Conservation (phyloP, 192 early-diverging fungal species). For the Endogone sp. region DNA sequence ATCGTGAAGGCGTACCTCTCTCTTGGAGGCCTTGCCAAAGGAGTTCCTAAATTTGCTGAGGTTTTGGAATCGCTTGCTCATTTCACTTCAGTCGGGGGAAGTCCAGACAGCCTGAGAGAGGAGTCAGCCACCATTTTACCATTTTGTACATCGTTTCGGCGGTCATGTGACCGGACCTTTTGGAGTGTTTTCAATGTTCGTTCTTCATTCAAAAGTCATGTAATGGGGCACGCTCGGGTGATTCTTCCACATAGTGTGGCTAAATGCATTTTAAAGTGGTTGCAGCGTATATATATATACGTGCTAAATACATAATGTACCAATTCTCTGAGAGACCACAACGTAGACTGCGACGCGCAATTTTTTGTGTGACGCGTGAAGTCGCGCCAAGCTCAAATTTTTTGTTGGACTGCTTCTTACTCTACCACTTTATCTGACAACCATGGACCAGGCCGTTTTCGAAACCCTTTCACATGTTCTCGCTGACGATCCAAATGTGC, state of each 20-base stretch:
- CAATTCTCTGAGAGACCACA: too few species aligned
- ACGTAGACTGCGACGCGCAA: too few species aligned
- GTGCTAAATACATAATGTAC: too few species aligned
- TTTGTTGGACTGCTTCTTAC: neutral
- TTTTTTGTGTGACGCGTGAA: neutral
- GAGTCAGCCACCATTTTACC: neutral
- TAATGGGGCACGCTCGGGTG: too few species aligned
- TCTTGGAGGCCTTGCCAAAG: neutral
- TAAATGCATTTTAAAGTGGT: too few species aligned
- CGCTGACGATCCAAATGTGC: constrained; percentile 58
- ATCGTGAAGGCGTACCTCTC: neutral
- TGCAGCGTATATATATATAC: too few species aligned
- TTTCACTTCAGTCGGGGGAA: too few species aligned
- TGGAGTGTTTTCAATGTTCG: too few species aligned
- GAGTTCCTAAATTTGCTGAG: neutral
- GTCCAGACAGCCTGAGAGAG: too few species aligned
- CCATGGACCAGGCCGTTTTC: constrained; percentile 73
- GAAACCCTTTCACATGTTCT: constrained; percentile 67
- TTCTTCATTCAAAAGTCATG: too few species aligned
- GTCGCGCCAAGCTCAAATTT: too few species aligned
- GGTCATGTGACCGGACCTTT: neutral
- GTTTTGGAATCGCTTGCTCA: neutral
- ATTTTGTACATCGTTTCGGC: neutral
- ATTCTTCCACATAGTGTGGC: too few species aligned
- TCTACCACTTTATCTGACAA: neutral